Evolutionary conservation across 345 rosid genomes (phyloP).

Genomic region (Eucalyptus leucophloia): DNA sequence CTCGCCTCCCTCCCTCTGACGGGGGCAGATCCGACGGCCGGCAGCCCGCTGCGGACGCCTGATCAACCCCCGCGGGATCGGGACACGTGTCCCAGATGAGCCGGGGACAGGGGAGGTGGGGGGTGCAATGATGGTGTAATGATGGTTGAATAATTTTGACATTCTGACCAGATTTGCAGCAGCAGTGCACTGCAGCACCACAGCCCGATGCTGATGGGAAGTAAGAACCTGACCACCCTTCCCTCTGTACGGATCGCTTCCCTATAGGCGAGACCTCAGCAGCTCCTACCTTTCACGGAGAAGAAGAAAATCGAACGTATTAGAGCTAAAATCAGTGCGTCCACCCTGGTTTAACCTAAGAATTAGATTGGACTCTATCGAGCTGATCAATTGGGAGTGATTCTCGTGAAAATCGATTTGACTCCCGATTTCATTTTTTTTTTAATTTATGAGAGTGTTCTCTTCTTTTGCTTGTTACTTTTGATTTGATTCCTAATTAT

Average conservation of each 20-base stretch:
- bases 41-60: background rate
- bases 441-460: too few species aligned
- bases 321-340: background rate
- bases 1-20: background rate
- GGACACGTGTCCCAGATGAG: conserved; percentile 9
- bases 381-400: accelerated
- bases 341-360: background rate
- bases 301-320: background rate
- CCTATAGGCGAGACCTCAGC: background rate
- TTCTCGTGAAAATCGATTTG: accelerated
- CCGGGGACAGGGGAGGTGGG: background rate
- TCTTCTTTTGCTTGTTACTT: too few species aligned
- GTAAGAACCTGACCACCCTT: background rate
- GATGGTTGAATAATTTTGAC: conserved; percentile 42
- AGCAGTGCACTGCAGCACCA: background rate
- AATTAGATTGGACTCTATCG: accelerated
- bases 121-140: conserved; percentile 18
- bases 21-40: conserved; percentile 20
- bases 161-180: conserved; percentile 1
- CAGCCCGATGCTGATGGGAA: background rate
- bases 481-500: background rate
- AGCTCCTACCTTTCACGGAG: background rate
- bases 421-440: accelerated
- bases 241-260: background rate
- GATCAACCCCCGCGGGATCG: background rate